Evolutionary conservation across 345 rosid genomes (phyloP), one percentile per base, ranked within the genome.

Genomic region (Euphorbia peplus): DNA sequence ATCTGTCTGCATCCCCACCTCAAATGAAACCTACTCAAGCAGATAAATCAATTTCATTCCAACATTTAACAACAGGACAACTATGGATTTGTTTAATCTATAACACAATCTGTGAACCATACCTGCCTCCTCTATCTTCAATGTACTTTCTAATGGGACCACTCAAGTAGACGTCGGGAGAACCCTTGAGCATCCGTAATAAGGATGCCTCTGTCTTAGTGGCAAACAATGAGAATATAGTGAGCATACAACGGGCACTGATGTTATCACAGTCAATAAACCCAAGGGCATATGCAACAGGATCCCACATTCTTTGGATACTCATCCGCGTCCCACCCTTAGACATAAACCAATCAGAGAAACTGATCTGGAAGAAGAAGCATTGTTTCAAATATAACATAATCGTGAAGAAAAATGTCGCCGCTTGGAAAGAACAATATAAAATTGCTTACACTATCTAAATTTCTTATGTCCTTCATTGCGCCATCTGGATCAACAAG

Each of bases 261-360:
- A 95, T 95, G 82, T 90, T 95, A 80, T 95, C 97, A 55, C 99
- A 95, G 77, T 95, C 99, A 58, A 95, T 95, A 78, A 95, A 95
- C 58, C 99, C 99, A 14, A 95, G 95, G 66, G 99, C 99, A 70
- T 93, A 95, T 52, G 99, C 99, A 81, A 95, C 99, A 60, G 99
- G 99, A 83, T 95, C 97, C 98, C 98, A 93, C 98, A 93, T 84
- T 83, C 98, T 87, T 73, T 88, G 93, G 70, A 93, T 89, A 70
- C 98, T 93, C 39, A 50, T 72, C 21, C 96, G 83, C 11, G 97
- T 91, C 59, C 98, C 98, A 48, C 98, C 98, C 83, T 91, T 93
- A 29, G 96, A 91, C 79, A 95, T 55, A 81, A 95, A 95, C 99
- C 99, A 95, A 73, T 89, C 87, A n/a, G 96, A 91, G 83, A 93